Conservation (phyloP, 805 yeast species). For the Kazachstania bromeliacearum region DNA sequence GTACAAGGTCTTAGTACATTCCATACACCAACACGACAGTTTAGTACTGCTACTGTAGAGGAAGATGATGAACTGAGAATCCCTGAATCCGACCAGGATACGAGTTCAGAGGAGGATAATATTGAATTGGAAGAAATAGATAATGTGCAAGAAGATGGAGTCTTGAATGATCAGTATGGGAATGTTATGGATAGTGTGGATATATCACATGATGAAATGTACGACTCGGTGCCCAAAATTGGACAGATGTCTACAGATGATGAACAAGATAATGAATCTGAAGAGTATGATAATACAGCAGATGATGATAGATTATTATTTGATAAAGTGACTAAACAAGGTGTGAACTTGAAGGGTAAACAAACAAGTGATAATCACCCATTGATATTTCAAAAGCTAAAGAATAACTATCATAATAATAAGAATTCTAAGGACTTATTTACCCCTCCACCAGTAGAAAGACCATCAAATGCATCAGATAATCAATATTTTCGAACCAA, state of each 20-base stretch:
- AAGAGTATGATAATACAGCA: constrained; percentile 12
- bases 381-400: no score
- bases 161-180: not conserved
- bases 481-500: no score
- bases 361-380: no score
- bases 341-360: no score
- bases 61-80: constrained; percentile 17
- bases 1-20: no score
- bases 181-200: not conserved
- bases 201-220: not conserved
- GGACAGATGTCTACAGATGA: constrained; percentile 37
- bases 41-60: not conserved
- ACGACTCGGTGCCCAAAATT: constrained; percentile 18
- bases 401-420: no score
- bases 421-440: no score
- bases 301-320: constrained; percentile 15
- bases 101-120: constrained; percentile 22
- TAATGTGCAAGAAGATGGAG: no score
- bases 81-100: constrained; percentile 29
- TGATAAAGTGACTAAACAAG: no score
- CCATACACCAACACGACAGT: not conserved
- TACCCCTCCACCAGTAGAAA: no score
- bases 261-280: constrained; percentile 10
- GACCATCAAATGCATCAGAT: no score
- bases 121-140: constrained; percentile 5